Conservation (phyloP, 148 eudicot species). For the Diospyros kaki region DNA sequence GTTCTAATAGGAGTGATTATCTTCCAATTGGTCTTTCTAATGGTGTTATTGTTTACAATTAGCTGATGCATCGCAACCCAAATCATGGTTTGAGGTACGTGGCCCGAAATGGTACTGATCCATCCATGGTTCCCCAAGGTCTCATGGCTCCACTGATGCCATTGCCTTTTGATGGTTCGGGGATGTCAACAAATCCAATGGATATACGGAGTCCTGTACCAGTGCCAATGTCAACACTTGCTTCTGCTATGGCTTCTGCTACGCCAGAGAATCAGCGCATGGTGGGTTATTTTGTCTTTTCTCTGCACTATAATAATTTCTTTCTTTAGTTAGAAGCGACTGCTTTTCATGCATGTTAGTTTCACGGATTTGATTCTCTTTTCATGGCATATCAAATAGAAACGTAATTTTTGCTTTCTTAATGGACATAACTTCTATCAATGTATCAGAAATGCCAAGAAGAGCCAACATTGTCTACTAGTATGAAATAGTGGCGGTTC, state of each 20-base stretch:
- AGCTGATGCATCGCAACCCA: constrained; percentile 33
- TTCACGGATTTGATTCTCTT: too few relatives aligned
- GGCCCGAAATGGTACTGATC: constrained; percentile 27
- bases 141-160: constrained; percentile 26
- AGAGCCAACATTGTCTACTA: not conserved
- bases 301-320: not conserved
- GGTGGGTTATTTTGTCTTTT: constrained; percentile 26
- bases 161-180: constrained; percentile 28
- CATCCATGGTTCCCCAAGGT: constrained; percentile 29
- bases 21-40: not conserved
- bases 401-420: too few relatives aligned
- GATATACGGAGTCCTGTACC: constrained; percentile 2
- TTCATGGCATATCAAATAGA: too few relatives aligned
- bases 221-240: constrained; percentile 33
- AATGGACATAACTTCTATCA: too few relatives aligned
- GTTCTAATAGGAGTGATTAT: not conserved
- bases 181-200: constrained; percentile 9
- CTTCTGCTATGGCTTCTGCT: constrained; percentile 49
- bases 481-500: not conserved
- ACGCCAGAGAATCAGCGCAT: constrained; percentile 46
- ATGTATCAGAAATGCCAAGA: not conserved
- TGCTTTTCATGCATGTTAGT: too few relatives aligned
- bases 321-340: not conserved
- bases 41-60: not conserved
- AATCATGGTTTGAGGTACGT: constrained; percentile 37